These are phyloP conservation scores for Chaetomium sp. DNA, from an alignment of 2,329 filamentous ascomycete species.

Conservation along the genomic window DNA sequence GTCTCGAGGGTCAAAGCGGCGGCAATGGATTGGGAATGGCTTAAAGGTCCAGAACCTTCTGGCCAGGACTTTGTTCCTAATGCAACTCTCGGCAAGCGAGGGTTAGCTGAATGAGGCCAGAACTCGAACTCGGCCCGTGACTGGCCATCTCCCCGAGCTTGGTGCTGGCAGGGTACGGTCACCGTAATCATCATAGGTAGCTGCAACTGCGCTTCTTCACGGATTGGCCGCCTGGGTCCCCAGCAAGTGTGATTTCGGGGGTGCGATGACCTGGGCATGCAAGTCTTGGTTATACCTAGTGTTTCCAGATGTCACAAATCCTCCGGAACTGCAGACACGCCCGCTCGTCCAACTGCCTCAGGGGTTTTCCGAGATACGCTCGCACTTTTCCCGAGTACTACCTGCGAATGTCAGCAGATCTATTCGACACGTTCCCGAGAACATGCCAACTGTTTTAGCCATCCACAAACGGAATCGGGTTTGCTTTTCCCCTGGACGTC, in stretches of 20 bases:
- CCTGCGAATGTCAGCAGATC: too few species aligned
- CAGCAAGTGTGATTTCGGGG: neutral
- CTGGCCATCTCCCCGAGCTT: neutral
- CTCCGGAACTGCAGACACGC: too few species aligned
- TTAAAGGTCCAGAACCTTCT: neutral
- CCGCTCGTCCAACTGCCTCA: too few species aligned
- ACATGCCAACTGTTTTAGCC: too few species aligned
- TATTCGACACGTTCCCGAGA: too few species aligned
- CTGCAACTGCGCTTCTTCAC: neutral
- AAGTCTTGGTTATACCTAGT: neutral
- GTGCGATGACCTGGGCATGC: neutral
- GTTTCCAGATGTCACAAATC: neutral
- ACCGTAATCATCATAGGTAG: neutral
- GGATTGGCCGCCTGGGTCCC: neutral
- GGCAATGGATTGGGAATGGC: neutral
- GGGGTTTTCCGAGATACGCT: too few species aligned
- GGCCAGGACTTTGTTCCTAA: neutral
- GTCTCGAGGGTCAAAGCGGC: neutral
- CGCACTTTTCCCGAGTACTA: too few species aligned
- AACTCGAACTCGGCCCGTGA: neutral
- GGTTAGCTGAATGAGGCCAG: neutral
- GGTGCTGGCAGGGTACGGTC: neutral
- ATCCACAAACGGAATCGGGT: too few species aligned
- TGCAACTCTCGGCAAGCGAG: neutral
- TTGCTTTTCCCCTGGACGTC: too few species aligned